A percentile compares a stretch with the other conserved stretches of the same genome.
Evolutionary conservation across 306 rosid species (phyloP).

Genomic region (Gastrolobium bilobum): DNA sequence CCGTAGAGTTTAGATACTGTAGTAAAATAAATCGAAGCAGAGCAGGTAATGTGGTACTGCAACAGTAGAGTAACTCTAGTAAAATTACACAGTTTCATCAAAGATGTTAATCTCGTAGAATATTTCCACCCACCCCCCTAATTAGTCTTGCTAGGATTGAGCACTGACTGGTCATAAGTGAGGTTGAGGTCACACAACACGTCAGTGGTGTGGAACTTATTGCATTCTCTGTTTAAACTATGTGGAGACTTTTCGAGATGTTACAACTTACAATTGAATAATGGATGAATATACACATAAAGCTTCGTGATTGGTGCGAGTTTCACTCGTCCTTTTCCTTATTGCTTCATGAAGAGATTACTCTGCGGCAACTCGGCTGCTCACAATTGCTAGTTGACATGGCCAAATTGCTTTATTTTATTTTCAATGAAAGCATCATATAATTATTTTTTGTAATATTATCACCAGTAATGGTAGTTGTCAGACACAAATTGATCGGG

Average conservation of each 20-base stretch:
- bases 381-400: constrained; percentile 16
- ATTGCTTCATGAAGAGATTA: not conserved
- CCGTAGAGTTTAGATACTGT: too few relatives aligned
- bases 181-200: constrained; percentile 16
- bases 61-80: not conserved
- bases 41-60: not conserved
- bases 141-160: not conserved
- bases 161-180: not conserved
- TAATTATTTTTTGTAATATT: not conserved
- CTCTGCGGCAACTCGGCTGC: constrained; percentile 7
- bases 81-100: not conserved
- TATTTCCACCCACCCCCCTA: too few relatives aligned
- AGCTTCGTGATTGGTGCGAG: not conserved
- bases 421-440: constrained; percentile 1
- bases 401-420: constrained; percentile 40
- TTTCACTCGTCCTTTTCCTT: not conserved
- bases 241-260: constrained; percentile 31
- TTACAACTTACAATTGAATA: constrained; percentile 33
- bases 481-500: constrained; percentile 37
- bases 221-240: constrained; percentile 31
- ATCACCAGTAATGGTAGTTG: constrained; percentile 28
- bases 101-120: not conserved
- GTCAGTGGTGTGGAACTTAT: constrained; percentile 19
- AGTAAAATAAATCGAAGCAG: not conserved
- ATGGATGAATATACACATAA: not conserved